These are phyloP conservation scores for Gossypium australe DNA, from an alignment of 345 rosid genomes.

Conservation along the genomic window DNA sequence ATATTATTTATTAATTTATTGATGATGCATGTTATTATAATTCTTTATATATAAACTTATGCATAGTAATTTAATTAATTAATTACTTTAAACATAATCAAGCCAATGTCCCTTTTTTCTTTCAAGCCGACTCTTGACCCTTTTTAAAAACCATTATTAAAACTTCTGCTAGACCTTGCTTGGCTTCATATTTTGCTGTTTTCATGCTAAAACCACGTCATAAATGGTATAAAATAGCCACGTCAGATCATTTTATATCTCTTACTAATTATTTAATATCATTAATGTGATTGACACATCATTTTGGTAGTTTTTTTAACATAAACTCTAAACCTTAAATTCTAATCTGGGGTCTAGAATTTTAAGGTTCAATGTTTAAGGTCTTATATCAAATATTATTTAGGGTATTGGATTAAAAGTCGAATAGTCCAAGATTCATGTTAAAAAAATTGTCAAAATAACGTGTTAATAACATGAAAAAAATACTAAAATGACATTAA, in stretches of 20 bases:
- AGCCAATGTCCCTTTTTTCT: constrained; percentile 6
- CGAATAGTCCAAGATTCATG: accelerated
- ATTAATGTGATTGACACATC: accelerated
- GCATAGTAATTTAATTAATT: neutral
- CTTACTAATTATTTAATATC: accelerated
- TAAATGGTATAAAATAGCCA: too few species aligned
- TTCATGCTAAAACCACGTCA: neutral
- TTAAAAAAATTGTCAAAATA: too few species aligned
- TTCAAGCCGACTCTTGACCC: neutral
- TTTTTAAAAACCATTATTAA: neutral
- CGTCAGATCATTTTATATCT: too few species aligned
- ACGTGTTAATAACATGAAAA: too few species aligned
- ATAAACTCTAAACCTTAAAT: too few species aligned
- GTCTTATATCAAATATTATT: too few species aligned
- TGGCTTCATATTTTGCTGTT: neutral
- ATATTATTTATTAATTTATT: too few species aligned
- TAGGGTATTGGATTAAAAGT: too few species aligned
- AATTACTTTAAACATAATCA: constrained; percentile 22
- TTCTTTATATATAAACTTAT: too few species aligned
- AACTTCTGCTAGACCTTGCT: neutral
- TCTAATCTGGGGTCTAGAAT: accelerated
- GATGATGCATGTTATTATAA: too few species aligned
- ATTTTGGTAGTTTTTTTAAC: too few species aligned
- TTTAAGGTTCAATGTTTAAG: accelerated
- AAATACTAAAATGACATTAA: too few species aligned